phyloP scores from a whole-genome alignment of 192 early-diverging fungal genomes.

The Borealophlyctis nickersoniae region DNA sequence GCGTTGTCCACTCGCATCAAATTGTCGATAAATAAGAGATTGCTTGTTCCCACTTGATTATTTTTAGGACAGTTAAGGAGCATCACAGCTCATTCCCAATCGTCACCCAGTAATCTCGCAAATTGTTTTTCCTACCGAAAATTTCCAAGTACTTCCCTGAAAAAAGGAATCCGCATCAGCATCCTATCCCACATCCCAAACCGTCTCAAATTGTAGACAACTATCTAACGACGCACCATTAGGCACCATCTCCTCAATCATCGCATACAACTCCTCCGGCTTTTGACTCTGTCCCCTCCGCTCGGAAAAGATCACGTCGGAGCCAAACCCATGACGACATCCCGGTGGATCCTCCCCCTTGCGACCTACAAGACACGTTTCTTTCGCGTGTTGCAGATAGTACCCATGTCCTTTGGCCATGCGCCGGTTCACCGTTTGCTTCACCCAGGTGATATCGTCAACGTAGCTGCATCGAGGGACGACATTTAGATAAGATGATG shows the following conservation, averaged over 20 bases:
- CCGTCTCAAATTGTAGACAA: not conserved
- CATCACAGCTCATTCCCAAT: conserved; percentile 94
- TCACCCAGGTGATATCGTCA: conserved; percentile 97
- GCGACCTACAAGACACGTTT: conserved; percentile 93
- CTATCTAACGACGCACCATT: conserved; percentile 49
- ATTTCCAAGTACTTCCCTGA: conserved; percentile 89
- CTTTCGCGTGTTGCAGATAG: conserved; percentile 96
- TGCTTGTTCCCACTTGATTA: too few relatives aligned
- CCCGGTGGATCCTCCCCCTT: conserved; percentile 56
- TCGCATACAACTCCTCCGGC: conserved; percentile 91
- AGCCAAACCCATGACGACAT: conserved; percentile 47
- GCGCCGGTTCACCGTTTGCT: conserved; percentile 91
- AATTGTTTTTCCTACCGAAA: conserved; percentile 94
- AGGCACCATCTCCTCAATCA: conserved; percentile 91
- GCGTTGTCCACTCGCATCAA: too few relatives aligned
- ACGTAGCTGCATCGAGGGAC: conserved; percentile 63
- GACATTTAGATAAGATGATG: not conserved
- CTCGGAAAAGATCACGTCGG: conserved; percentile 91
- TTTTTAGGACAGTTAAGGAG: too few relatives aligned
- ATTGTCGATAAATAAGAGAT: too few relatives aligned
- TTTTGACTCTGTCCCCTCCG: conserved; percentile 95
- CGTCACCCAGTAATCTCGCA: conserved; percentile 95
- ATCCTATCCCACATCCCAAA: not conserved
- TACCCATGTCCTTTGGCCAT: conserved; percentile 98
- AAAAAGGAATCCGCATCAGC: conserved; percentile 1